A percentile compares a stretch with the other conserved stretches of the same genome.
Evolutionary conservation across 345 rosid species (phyloP).

Genomic region (Linum tenue): DNA sequence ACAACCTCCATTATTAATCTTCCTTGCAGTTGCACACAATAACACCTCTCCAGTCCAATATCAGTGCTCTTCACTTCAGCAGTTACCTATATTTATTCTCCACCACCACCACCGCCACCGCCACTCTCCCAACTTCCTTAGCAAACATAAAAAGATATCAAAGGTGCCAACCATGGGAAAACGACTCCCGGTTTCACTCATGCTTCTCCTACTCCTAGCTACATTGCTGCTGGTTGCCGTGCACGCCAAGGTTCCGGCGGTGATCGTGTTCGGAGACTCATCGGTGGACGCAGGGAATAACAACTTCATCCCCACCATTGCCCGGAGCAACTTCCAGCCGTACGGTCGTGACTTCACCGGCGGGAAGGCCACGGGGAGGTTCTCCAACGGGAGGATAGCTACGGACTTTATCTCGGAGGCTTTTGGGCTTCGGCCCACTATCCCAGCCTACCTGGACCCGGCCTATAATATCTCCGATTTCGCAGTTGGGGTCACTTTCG

Average conservation of each 20-base stretch:
- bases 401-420: constrained; percentile 14
- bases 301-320: constrained; percentile 4
- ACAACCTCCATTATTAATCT: no score
- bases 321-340: constrained; percentile 8
- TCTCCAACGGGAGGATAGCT: constrained; percentile 10
- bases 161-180: background rate
- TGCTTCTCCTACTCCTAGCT: background rate
- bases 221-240: background rate
- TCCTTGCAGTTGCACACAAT: no score
- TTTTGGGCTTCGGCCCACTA: constrained; percentile 5
- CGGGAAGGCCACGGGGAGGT: constrained; percentile 9
- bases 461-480: constrained; percentile 1
- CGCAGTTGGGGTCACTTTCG: constrained; percentile 9
- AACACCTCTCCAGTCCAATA: no score
- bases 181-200: background rate
- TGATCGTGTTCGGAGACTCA: constrained; percentile 11
- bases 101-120: background rate
- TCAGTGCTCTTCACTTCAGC: no score
- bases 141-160: background rate
- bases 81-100: background rate
- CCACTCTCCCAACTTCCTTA: background rate
- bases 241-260: background rate
- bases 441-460: constrained; percentile 13
- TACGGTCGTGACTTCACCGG: constrained; percentile 11
- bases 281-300: constrained; percentile 13